These are phyloP conservation scores for Paramecium caudatum DNA, from an alignment of 73 alveolate genomes.

Conservation along the genomic window DNA sequence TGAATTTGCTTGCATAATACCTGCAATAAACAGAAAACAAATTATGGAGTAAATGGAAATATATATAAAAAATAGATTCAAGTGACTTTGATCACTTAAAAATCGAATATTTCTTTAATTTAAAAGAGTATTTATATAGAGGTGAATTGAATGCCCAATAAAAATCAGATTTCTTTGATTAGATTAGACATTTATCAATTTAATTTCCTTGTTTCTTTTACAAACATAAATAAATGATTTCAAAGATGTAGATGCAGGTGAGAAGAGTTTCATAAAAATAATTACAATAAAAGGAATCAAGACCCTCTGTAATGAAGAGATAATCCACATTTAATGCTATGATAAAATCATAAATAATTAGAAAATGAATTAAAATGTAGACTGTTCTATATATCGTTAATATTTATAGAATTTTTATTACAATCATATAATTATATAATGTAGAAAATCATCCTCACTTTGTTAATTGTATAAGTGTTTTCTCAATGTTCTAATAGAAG, in stretches of 20 bases:
- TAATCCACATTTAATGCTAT: slow-evolving; percentile 25
- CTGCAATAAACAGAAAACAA: neutral
- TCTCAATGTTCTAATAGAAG: neutral
- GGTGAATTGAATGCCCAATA: slow-evolving; percentile 30
- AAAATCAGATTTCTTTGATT: neutral
- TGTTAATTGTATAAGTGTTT: neutral
- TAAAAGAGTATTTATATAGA: neutral
- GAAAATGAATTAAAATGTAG: slow-evolving; percentile 2
- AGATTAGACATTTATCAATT: slow-evolving; percentile 21
- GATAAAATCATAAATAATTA: slow-evolving; percentile 25
- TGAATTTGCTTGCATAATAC: slow-evolving; percentile 8
- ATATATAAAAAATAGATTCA: neutral
- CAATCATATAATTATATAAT: no score
- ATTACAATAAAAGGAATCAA: slow-evolving; percentile 9
- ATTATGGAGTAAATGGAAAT: slow-evolving; percentile 17
- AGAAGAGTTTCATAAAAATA: slow-evolving; percentile 51
- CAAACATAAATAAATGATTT: slow-evolving; percentile 31
- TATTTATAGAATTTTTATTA: slow-evolving; percentile 11
- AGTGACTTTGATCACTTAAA: neutral
- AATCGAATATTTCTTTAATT: neutral
- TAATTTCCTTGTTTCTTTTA: slow-evolving; percentile 22
- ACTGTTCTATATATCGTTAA: neutral
- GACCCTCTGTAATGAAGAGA: slow-evolving; percentile 21
- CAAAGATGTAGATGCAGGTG: neutral
- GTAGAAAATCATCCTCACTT: neutral